Evolutionary conservation across 345 rosid species (phyloP), one percentile per base, ranked within the genome.

Genomic region (Eucalyptus pumila): DNA sequence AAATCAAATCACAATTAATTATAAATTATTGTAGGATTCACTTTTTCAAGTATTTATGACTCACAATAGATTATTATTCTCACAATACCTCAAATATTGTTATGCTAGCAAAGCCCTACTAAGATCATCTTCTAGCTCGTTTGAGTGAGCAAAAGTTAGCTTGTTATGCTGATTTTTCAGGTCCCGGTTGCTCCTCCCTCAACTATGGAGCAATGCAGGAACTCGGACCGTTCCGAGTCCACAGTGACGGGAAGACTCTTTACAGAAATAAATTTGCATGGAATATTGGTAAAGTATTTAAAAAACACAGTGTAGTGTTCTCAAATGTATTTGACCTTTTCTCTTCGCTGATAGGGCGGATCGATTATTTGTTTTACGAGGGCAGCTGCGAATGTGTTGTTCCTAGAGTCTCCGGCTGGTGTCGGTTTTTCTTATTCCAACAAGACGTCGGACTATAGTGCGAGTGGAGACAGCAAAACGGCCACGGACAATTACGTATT

Each of bases 381-480:
- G 56, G n/a, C 89, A 94, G 97, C 92, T 86, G 98, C 97, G 27
- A 97, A 95, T 90, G 94, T 97, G 14, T 54, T 95, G 91, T 96
- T 97, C 91, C 72, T 97, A 37, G 99, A 97, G 91, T 95, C 98
- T 3, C 99, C 99, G 3, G 98, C 98, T 4, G 99, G 99, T 11
- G 96, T 96, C 8, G 99, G 99, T 26, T 97, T 94, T 92, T 96
- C 98, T 2, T 97, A 94, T 94, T 93, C 99, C 2, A 97, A 96
- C 89, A 94, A 88, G 32, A 92, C 96, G 21, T 90, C 95, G 8
- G 98, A 95, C 87, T 92, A 94, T 32, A 42, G 44, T 1, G 49
- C 90, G 8, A 94, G 87, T 49, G 99, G 99, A 10, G 97, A 96
- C 85, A 89, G 92, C 52, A 89, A 80, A 45, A 96, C 99, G 27